These are phyloP conservation scores for Larix kaempferi DNA, from an alignment of 75 land plant species.

Conservation along the genomic window DNA sequence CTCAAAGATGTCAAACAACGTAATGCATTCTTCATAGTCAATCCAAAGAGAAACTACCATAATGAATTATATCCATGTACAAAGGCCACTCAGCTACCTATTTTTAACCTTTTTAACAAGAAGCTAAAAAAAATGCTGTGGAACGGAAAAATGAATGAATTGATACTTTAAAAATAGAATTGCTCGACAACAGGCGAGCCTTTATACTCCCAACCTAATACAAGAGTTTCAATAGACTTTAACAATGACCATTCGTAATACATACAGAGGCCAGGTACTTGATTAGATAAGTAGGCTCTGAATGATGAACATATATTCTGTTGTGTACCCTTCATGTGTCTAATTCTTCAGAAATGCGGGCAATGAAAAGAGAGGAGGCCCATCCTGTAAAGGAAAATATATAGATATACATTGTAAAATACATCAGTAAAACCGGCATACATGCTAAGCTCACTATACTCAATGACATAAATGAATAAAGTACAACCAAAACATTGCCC, in stretches of 20 bases:
- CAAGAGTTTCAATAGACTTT: background rate
- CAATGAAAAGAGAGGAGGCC: conserved; percentile 51
- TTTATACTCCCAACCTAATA: background rate
- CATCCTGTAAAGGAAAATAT: conserved; percentile 48
- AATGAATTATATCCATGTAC: too few relatives aligned
- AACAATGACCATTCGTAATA: background rate
- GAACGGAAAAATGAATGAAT: background rate
- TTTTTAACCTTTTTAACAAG: background rate
- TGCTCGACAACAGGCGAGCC: background rate
- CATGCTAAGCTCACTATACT: background rate
- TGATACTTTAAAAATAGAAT: background rate
- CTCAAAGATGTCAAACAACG: too few relatives aligned
- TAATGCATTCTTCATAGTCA: too few relatives aligned
- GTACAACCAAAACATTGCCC: too few relatives aligned
- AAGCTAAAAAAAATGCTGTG: background rate
- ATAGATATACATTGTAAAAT: background rate
- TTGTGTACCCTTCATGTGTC: background rate
- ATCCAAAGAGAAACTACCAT: too few relatives aligned
- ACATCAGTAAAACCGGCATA: background rate
- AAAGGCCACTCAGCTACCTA: too few relatives aligned
- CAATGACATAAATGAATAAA: background rate
- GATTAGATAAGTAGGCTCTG: background rate
- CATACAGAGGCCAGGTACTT: background rate
- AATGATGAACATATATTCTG: background rate
- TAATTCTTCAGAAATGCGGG: conserved; percentile 60